These are phyloP conservation scores for Podochytrium sp. DNA, from an alignment of 192 early-diverging fungal species.

Conservation along the genomic window DNA sequence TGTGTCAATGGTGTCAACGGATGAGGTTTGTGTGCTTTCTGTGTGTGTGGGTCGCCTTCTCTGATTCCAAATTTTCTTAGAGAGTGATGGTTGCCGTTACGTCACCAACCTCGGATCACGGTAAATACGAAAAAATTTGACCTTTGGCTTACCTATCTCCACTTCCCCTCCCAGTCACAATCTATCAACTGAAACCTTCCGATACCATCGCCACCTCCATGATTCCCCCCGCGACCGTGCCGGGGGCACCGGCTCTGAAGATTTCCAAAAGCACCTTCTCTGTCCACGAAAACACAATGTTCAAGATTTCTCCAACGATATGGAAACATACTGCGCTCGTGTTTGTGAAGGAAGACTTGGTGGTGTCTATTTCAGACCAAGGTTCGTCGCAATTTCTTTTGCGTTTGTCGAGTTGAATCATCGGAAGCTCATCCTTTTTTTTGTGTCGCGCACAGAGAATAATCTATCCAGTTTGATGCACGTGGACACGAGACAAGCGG, in stretches of 20 bases:
- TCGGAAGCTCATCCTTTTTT: too few relatives aligned
- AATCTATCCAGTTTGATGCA: too few relatives aligned
- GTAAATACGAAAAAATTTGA: not conserved
- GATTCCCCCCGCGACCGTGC: too few relatives aligned
- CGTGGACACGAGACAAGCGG: too few relatives aligned
- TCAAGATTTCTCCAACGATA: not conserved
- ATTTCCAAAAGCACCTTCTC: not conserved
- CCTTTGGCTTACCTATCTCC: not conserved
- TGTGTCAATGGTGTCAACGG: not conserved
- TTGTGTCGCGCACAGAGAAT: too few relatives aligned
- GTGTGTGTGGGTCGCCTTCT: not conserved
- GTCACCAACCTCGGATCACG: not conserved
- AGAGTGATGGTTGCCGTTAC: not conserved
- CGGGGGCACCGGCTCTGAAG: too few relatives aligned
- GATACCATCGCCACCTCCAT: not conserved
- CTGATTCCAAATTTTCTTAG: not conserved
- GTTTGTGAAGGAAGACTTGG: not conserved
- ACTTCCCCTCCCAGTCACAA: too few relatives aligned
- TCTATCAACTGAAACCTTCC: not conserved
- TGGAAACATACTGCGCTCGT: not conserved
- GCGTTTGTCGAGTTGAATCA: too few relatives aligned
- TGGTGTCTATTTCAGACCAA: not conserved
- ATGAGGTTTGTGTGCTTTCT: conserved; percentile 3
- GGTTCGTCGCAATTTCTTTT: too few relatives aligned
- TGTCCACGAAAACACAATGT: not conserved